Evolutionary conservation across 306 rosid genomes (phyloP), one percentile per base, ranked within the genome.

Genomic region (Prunus padus): DNA sequence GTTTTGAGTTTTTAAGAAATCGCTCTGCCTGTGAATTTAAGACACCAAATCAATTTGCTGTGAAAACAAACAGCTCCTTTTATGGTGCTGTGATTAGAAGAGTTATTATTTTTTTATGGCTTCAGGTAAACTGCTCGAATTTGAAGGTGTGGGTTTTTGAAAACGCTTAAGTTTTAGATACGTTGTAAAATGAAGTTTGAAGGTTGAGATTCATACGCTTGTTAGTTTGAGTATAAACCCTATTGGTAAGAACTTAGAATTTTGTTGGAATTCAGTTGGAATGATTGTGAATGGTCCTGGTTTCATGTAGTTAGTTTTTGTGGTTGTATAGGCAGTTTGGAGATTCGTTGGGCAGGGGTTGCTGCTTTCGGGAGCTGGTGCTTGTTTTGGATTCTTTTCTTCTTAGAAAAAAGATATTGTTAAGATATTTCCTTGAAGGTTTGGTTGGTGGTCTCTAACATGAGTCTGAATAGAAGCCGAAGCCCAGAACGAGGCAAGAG

Each of bases 401-500:
- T 1, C 42, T 9, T 37, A 37, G 42, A 7, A 37, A n/a, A 37
- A 37, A 37, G 2, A 37, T 22, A 10, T 57, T 5, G 14, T 22
- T 3, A 12, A 19, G 51, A 25, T 44, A 49, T 40, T 42, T 33
- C 40, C 14, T n/a, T 16, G 11, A 26, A 71, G 50, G 30, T 19
- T 57, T 30, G n/a, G 22, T 11, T 37, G 64, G 46, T 66, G 56
- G 3, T 57, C 5, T 5, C n/a, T 4, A 59, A 60, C 0, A 60
- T 60, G 77, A 73, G 69, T 64, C 25, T 47, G 54, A 66, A 33
- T 47, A 60, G 55, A 26, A 60, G 72, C 60, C 45, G 12, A 80
- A 75, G 80, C 26, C 76, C 80, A 3, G 20, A 70, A 12, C 61
- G 63, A 52, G 25, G 44, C 13, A 80, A 57, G 67, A 75, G 72